phyloP scores from a whole-genome alignment of 306 rosid species.

The Prunus davidiana region DNA sequence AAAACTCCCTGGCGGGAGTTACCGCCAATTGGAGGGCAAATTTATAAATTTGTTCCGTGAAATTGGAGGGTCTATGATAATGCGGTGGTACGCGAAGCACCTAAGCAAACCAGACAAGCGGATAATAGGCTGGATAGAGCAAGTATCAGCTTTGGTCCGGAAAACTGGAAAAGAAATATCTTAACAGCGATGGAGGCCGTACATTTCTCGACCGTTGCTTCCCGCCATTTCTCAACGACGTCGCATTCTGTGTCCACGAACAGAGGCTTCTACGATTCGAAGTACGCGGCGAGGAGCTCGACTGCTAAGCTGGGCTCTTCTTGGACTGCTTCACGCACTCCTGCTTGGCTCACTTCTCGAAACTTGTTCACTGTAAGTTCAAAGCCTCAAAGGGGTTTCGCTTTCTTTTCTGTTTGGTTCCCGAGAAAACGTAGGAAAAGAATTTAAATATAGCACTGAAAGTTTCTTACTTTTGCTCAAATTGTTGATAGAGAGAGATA shows the following conservation, averaged over 20 bases:
- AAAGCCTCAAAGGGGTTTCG: neutral
- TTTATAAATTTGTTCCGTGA: no score
- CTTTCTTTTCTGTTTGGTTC: neutral
- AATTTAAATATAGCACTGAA: neutral
- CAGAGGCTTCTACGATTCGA: conserved; percentile 26
- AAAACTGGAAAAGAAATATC: neutral
- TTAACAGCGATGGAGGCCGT: conserved; percentile 61
- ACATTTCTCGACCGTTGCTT: conserved; percentile 54
- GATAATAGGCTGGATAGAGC: conserved; percentile 13
- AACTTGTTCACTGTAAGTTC: conserved; percentile 73
- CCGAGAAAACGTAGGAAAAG: neutral
- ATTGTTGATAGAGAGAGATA: conserved; percentile 59
- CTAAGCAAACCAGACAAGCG: neutral
- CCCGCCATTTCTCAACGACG: conserved; percentile 62
- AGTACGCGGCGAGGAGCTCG: conserved; percentile 23
- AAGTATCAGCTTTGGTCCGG: neutral
- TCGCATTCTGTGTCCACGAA: conserved; percentile 33
- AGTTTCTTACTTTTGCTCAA: neutral
- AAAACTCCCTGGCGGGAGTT: no score
- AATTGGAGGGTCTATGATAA: neutral
- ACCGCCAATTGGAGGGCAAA: neutral
- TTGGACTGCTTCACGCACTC: conserved; percentile 34
- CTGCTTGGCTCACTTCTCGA: conserved; percentile 52
- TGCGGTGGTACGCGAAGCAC: neutral
- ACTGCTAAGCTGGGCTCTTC: conserved; percentile 38